These are phyloP conservation scores for Kwoniella pini DNA, from an alignment of 768 basidiomycete genomes.

Conservation along the genomic window DNA sequence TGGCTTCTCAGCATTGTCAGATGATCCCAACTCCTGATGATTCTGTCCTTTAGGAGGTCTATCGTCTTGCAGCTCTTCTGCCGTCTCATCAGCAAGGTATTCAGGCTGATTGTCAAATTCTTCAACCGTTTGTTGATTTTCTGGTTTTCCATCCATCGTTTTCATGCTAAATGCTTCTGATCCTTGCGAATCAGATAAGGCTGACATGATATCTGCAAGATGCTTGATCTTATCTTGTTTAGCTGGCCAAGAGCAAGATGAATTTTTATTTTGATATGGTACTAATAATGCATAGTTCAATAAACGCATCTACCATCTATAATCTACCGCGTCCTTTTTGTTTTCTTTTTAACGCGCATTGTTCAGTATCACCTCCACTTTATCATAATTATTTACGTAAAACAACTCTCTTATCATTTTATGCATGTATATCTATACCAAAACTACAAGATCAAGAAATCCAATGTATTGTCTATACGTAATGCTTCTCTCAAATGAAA, in stretches of 20 bases:
- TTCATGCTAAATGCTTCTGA: conserved; percentile 15
- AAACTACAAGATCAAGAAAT: conserved; percentile 3
- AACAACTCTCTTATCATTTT: no score
- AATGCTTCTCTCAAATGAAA: conserved; percentile 3
- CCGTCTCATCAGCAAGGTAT: neutral
- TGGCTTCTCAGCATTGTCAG: no score
- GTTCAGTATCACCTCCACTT: neutral
- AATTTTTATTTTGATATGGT: neutral
- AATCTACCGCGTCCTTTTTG: conserved; percentile 1
- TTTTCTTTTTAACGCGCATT: conserved; percentile 4
- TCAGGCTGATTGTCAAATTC: neutral
- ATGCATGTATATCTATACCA: no score
- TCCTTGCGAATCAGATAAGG: conserved; percentile 5
- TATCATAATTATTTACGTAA: neutral
- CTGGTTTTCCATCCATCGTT: conserved; percentile 8
- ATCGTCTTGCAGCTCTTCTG: neutral
- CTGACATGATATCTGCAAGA: neutral
- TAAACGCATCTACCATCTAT: conserved; percentile 3
- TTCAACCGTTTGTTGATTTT: neutral
- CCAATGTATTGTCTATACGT: neutral
- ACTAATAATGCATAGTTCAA: neutral
- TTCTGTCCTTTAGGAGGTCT: no score
- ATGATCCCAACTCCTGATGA: no score
- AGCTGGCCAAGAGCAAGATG: neutral
- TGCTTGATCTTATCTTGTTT: no score